Base-by-base conservation (phyloP, 148 eudicot species). In the Chenopodium quinoa region DNA sequence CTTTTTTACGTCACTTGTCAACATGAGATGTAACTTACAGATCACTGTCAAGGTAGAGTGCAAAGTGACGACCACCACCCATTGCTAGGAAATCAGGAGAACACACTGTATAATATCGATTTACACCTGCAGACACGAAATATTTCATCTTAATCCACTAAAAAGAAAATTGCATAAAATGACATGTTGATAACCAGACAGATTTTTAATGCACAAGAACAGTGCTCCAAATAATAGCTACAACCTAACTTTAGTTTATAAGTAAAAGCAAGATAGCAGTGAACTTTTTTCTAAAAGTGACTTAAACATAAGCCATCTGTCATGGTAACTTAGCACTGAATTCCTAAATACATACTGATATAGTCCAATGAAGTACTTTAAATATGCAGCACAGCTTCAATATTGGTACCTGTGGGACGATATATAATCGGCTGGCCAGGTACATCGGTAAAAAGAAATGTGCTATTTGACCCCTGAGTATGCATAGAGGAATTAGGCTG, bases 1-100 rank as follows among this genome's bases (percentile, higher is more conserved):
- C 56, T 50, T 50, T 9, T 9, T 9, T 50, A 9, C 32, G 37
- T 25, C 20, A 10, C 56, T 54, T 56, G 2, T 64, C 73, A 27
- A 82, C 64, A 74, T 23, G 76, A 69, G 20, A 75, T 69, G 80
- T 76, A 68, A 82, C 99, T 90, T 85, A 96, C 99, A 93, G 89
- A 77, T 93, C 99, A 48, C 87, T 80, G 75, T 96, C 97, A 86
- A 96, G 86, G 90, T 93, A 93, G 19, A 93, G 92, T 44, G 97
- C 99, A 80, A 96, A 93, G 85, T 91, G 99, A 77, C 79, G 75
- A 71, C 99, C 98, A 62, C 99, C 99, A 12, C 99, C 99, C 87
- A 93, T 70, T 16, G 99, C 99, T 56, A 95, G 88, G 85, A 89
- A 91, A 25, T 92, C 93, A 37, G 93, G 88, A 40, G 97, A 91